Conservation (phyloP, 352 stramenopile genomes). For the Phytophthora pisi region DNA sequence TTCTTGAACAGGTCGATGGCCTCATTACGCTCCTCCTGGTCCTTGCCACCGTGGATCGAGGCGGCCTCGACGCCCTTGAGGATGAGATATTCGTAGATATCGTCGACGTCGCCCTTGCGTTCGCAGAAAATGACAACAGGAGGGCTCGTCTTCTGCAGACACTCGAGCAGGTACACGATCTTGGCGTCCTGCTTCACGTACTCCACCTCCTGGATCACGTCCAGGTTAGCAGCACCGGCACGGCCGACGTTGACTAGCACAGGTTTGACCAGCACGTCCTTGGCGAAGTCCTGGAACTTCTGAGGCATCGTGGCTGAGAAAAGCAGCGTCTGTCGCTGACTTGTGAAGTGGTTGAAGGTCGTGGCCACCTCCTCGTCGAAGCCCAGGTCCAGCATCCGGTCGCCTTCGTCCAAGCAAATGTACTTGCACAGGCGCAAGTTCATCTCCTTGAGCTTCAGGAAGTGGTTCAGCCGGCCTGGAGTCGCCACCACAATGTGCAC, state of each 20-base stretch:
- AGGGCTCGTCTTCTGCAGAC: slow-evolving; percentile 98
- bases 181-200: slow-evolving; percentile 99
- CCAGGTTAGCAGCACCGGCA: slow-evolving; percentile 97
- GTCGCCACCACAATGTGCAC: slow-evolving; percentile 98
- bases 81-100: slow-evolving; percentile 99
- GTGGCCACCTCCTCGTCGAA: slow-evolving; percentile 93
- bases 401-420: slow-evolving; percentile 98
- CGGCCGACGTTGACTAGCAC: slow-evolving; percentile 99
- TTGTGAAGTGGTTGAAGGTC: slow-evolving; percentile 98
- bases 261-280: slow-evolving; percentile 94
- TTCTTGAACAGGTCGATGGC: slow-evolving; percentile 96
- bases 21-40: slow-evolving; percentile 97
- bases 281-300: slow-evolving; percentile 99
- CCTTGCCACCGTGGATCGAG: slow-evolving; percentile 98
- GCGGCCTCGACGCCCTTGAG: slow-evolving; percentile 96
- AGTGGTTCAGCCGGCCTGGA: slow-evolving; percentile 96
- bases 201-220: slow-evolving; percentile 99
- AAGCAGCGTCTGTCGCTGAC: slow-evolving; percentile 97
- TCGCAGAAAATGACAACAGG: slow-evolving; percentile 99
- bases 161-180: slow-evolving; percentile 99
- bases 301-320: slow-evolving; percentile 99
- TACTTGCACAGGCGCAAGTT: slow-evolving; percentile 96
- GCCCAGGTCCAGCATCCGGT: slow-evolving; percentile 98
- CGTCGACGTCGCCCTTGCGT: slow-evolving; percentile 96
- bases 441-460: slow-evolving; percentile 96